Base-by-base conservation (phyloP, 2,329 filamentous ascomycete species). In the Dissoconium aciculare region DNA sequence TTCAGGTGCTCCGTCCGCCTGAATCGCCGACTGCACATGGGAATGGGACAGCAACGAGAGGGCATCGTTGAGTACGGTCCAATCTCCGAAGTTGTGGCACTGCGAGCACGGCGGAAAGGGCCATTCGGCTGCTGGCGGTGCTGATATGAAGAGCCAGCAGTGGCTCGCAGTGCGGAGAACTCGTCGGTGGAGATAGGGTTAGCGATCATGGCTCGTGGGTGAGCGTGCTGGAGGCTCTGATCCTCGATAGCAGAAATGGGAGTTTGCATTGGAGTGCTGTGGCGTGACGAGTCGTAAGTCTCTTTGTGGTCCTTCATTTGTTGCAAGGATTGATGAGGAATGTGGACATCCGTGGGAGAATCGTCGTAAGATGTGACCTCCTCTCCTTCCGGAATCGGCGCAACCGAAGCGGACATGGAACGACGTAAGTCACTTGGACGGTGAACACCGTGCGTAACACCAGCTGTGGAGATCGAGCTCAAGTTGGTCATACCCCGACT, bases 1-100 rank as follows among this genome's bases (percentile, higher is more conserved):
- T 98, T 98, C 53, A 98, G 74, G 64, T 98, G 89, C 65, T 98
- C 89, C 65, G 98, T 73, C 59, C 89, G 78, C 75, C 98, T 98
- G 71, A 98, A 98, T 39, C 94, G 71, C 51, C 89, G 78, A 32
- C 89, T 89, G 56, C 89, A 98, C 33, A 87, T 91, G 15, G 89
- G 89, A 50, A 98, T 98, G n/a, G 89, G 89, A 64, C 89, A 98
- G 2, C 87, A 95, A 60, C 98, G 89, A 24, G 85, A 93, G n/a
- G n/a, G n/a, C 60, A 98, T 98, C 54, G 92, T 83, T 30, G 89
- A 84, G 55, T 95, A 95, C 10, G 91, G 89, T 17, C 83, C 84
- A 40, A 94, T 71, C 57, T 98, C 89, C 78, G 91, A 91, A 58
- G 91, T 80, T 3, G 89, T 95, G 31, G 89, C 87, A 44, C 85